phyloP scores from a whole-genome alignment of 2,329 filamentous ascomycete genomes.

The Fusarium sp. region DNA sequence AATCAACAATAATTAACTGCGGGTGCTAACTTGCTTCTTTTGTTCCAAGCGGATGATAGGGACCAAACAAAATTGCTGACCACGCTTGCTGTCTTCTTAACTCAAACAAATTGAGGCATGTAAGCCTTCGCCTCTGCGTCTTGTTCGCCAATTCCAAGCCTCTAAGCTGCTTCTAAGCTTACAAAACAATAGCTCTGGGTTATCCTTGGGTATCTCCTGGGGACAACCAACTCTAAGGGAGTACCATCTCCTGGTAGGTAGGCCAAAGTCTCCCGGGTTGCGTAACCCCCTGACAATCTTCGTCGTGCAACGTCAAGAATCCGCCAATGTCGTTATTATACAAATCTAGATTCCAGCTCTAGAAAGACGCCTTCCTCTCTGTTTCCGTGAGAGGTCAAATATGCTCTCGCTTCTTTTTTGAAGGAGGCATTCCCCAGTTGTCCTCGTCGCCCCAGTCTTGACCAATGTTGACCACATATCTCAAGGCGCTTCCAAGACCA shows the following conservation, averaged over 20 bases:
- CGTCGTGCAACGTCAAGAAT: neutral
- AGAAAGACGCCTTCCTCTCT: neutral
- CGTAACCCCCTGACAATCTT: neutral
- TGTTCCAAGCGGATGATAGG: neutral
- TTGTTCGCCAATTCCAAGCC: neutral
- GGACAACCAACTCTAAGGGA: too few relatives aligned
- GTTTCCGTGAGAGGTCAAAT: slow-evolving; percentile 13
- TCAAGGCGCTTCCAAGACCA: slow-evolving; percentile 40
- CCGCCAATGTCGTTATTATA: neutral
- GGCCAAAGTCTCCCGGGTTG: too few relatives aligned
- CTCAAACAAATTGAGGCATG: neutral
- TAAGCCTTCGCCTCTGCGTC: neutral
- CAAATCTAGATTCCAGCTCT: neutral
- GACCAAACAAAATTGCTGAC: neutral
- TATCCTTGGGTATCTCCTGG: neutral
- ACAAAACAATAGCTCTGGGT: neutral
- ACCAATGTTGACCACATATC: slow-evolving; percentile 23
- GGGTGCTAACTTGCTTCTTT: neutral
- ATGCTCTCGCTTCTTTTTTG: neutral
- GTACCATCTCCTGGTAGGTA: too few relatives aligned
- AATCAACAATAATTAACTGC: neutral
- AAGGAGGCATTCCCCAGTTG: slow-evolving; percentile 24
- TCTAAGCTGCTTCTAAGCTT: neutral
- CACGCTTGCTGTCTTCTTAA: neutral
- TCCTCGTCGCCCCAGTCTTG: slow-evolving; percentile 24